A percentile compares a stretch with the other conserved stretches of the same genome.
These are phyloP conservation scores for Colletotrichum liriopes DNA, from an alignment of 2,329 filamentous ascomycete genomes.

Conservation along the genomic window DNA sequence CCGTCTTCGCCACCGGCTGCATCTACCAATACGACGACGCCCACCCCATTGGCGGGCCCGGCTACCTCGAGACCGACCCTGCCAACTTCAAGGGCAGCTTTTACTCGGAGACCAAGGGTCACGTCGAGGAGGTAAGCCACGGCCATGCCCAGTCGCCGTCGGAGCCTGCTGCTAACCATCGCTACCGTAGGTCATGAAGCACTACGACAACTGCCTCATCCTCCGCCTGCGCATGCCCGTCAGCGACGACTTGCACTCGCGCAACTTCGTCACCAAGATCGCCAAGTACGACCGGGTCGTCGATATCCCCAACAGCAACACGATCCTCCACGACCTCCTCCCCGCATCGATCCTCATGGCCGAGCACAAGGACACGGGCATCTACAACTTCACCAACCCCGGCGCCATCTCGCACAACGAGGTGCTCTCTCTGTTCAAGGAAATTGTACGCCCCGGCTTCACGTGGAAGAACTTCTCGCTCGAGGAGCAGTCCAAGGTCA, in stretches of 20 bases:
- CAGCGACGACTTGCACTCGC: conserved; percentile 75
- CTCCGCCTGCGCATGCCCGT: conserved; percentile 80
- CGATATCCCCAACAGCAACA: conserved; percentile 79
- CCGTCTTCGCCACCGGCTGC: conserved; percentile 78
- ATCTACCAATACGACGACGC: conserved; percentile 76
- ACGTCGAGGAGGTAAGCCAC: conserved; percentile 72
- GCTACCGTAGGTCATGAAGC: conserved; percentile 68
- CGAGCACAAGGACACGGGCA: conserved; percentile 73
- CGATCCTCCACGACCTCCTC: conserved; percentile 75
- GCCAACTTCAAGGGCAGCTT: conserved; percentile 79
- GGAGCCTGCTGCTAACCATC: conserved; percentile 17
- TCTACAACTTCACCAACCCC: conserved; percentile 81
- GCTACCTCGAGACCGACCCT: conserved; percentile 73
- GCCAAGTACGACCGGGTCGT: conserved; percentile 76
- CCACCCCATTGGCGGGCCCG: conserved; percentile 73
- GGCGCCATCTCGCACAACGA: conserved; percentile 81
- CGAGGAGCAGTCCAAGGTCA: conserved; percentile 77
- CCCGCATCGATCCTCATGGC: conserved; percentile 73
- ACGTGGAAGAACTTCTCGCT: conserved; percentile 77
- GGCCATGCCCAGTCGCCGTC: neutral
- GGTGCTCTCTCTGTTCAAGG: conserved; percentile 74
- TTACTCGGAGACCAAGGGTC: conserved; percentile 77
- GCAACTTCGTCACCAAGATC: conserved; percentile 81
- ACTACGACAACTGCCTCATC: conserved; percentile 74
- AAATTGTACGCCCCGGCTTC: conserved; percentile 73